Evolutionary conservation across 1,284 basidiomycete species (phyloP), one percentile per base, ranked within the genome.

Genomic region (Ceratobasidium sp.): DNA sequence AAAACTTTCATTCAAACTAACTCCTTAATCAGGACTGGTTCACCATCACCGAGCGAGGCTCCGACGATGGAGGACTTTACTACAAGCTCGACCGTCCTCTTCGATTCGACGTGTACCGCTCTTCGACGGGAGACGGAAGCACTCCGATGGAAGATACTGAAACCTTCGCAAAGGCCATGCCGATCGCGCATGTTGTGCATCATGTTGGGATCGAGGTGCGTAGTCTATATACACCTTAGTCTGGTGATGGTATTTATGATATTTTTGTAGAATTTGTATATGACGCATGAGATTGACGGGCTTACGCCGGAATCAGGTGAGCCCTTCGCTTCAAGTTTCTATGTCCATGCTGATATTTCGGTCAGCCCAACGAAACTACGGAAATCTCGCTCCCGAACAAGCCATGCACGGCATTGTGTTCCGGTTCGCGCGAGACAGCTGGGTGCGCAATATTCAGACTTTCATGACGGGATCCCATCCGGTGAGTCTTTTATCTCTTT

Each of bases 391-490:
- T 15, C 74, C 74, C 17, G 74, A 62, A 24, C 65, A 71, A 56
- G 67, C 74, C 9, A 63, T 64, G 50, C 74, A 75, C 50, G 74
- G 74, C 2, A 75, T 75, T 22, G 74, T 75, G 4, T 72, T 75
- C 51, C 33, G 74, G 31, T 75, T 62, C 41, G 74, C 74, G 11
- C 74, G 65, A 14, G 65, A 75, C 29, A 64, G 50, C n/a, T 75
- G 74, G 74, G 65, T 75, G 29, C 53, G 74, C 15, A 63, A 63
- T 27, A 72, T 75, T 3, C 66, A 57, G n/a, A 75, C 67, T 4
- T 75, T 75, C n/a, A 75, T 75, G 74, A 75, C 67, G 6, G 74
- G 74, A 5, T 75, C 74, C 17, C 74, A 75, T 72, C 74, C 74
- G 15, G 69, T 73, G 33, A 27, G 59, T 73, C 33, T 29, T 22